Conservation (phyloP, 2,329 filamentous ascomycete genomes). For the Magnaporthiopsis rhizophila region DNA sequence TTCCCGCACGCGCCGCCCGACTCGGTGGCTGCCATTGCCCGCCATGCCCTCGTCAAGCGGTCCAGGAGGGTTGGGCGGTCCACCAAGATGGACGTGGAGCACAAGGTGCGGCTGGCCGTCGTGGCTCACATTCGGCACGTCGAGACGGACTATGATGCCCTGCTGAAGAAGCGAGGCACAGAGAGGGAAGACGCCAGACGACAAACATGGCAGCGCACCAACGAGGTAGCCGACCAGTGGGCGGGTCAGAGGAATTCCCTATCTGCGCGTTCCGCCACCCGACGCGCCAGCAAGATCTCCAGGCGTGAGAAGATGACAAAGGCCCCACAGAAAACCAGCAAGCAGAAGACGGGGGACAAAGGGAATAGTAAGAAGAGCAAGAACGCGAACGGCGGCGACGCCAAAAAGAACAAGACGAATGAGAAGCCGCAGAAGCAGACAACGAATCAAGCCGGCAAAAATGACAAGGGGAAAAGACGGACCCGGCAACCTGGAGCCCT, state of each 20-base stretch:
- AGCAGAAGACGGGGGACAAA: not conserved
- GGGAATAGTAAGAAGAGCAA: not conserved
- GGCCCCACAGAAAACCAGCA: not conserved
- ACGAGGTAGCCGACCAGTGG: slow-evolving; percentile 4
- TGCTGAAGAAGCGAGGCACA: slow-evolving; percentile 18
- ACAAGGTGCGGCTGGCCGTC: slow-evolving; percentile 37
- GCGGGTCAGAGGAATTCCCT: not conserved
- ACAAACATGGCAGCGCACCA: not conserved
- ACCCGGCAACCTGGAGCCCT: not conserved
- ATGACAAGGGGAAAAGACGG: not conserved
- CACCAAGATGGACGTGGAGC: slow-evolving; percentile 25
- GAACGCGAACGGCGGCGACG: not conserved
- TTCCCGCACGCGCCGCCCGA: slow-evolving; percentile 32
- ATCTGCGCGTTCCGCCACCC: not conserved
- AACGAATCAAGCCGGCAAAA: not conserved
- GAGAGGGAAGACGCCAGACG: not conserved
- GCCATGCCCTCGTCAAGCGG: slow-evolving; percentile 34
- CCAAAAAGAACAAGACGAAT: not conserved
- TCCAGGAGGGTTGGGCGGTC: slow-evolving; percentile 40
- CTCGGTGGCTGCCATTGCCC: slow-evolving; percentile 26
- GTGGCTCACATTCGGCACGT: slow-evolving; percentile 39
- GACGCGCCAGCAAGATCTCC: not conserved
- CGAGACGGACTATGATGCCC: slow-evolving; percentile 37
- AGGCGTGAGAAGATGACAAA: not conserved
- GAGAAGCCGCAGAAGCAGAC: not conserved